Base-by-base conservation (phyloP, 2,329 filamentous ascomycete species). In the Blumeria hordei region DNA sequence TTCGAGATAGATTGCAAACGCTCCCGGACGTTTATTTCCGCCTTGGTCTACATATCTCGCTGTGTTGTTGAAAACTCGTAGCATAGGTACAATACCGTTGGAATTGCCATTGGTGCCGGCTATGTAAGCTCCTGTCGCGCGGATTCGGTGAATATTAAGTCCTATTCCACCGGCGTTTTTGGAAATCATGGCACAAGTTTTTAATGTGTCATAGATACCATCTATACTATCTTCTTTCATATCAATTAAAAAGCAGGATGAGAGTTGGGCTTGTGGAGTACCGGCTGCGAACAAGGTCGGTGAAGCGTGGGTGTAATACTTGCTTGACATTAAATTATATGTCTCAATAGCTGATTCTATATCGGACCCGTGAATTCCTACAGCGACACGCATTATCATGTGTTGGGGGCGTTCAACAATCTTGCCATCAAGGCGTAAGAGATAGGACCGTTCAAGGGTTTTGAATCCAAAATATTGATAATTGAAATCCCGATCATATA, bases 391-490 rank as follows among this genome's bases (percentile, higher is more conserved):
- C 92, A 98, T 98, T 64, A 98, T 90, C 88, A 98, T 92, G 73
- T 98, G 92, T 71, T 98, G 92, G 47, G 92, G 92, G 64, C 92
- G 81, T 74, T 98, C 92, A 54, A 88, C 90, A 66, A 96, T 87
- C 72, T 95, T 94, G 68, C 88, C 88, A 64, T 95, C 78, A 61
- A 96, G 84, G 67, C 93, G 88, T 62, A 98, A 81, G 54, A 98
- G 82, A 67, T 98, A 98, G 66, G 92, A 98, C 58, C 92, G 83
- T 75, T 98, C 92, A 41, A 98, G 75, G 7, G 92, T 98, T 79
- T 98, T 98, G 81, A 98, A 98, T 60, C 92, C 92, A 65, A 98
- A 98, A 74, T 94, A 98, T 74, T 98, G 92, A 75, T 98, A 98
- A 78, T 96, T 95, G 78, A 98, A 98, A 69, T 98, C 92, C 63